A percentile compares a stretch with the other conserved stretches of the same genome.
Evolutionary conservation across 108 stramenopile species (phyloP).

Genomic region (Nannochloropsis salina): DNA sequence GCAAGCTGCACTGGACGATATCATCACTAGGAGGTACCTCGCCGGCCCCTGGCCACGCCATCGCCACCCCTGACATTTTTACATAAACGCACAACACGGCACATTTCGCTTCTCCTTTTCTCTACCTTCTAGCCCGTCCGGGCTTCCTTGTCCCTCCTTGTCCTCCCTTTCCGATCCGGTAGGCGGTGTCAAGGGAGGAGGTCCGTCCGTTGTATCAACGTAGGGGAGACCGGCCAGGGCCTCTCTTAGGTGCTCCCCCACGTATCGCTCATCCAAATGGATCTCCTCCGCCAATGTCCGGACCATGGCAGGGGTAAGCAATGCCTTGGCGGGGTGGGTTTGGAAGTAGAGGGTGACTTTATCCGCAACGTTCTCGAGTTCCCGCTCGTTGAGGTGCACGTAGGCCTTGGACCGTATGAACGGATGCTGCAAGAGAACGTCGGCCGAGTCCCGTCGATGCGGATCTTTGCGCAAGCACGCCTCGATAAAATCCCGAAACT

Average conservation of each 20-base stretch:
- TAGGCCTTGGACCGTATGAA: not conserved
- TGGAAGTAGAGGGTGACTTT: not conserved
- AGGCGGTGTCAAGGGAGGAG: slow-evolving; percentile 12
- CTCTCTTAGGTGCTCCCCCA: slow-evolving; percentile 17
- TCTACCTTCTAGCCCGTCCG: not conserved
- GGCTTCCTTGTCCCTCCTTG: not conserved
- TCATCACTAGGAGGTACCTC: too few relatives aligned
- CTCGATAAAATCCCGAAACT: not conserved
- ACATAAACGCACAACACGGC: not conserved
- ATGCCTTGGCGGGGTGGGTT: not conserved
- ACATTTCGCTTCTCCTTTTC: not conserved
- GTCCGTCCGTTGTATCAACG: not conserved
- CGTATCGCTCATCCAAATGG: slow-evolving; percentile 7
- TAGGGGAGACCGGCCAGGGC: not conserved
- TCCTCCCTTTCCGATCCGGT: not conserved
- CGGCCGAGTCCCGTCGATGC: not conserved
- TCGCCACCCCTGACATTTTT: not conserved
- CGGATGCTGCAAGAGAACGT: not conserved
- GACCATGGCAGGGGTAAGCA: not conserved
- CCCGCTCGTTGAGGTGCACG: slow-evolving; percentile 1
- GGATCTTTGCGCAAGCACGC: not conserved
- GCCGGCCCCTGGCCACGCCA: too few relatives aligned
- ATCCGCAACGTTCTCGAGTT: not conserved
- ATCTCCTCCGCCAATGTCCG: not conserved
- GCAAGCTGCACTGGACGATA: too few relatives aligned